Evolutionary conservation across 2,329 filamentous ascomycete genomes (phyloP).

Genomic region (Aspergillus persii): DNA sequence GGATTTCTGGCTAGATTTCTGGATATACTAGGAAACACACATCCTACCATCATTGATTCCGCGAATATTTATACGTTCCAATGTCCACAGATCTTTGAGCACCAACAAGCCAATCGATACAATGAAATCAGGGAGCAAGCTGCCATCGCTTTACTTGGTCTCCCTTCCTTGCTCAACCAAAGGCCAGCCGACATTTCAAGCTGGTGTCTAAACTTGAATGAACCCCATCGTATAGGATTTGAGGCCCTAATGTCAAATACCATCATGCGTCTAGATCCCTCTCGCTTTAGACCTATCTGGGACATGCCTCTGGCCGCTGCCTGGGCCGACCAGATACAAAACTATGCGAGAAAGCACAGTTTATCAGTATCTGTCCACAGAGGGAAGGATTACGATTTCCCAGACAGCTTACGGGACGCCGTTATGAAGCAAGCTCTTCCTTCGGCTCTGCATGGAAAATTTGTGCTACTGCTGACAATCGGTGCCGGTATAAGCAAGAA

Average conservation of each 20-base stretch:
- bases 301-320: not conserved
- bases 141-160: not conserved
- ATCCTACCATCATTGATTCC: not conserved
- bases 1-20: not conserved
- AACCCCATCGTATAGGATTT: not conserved
- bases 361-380: not conserved
- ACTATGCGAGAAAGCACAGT: not conserved
- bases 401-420: not conserved
- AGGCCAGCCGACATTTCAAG: not conserved
- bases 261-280: not conserved
- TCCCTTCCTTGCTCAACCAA: not conserved
- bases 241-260: not conserved
- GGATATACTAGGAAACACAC: not conserved
- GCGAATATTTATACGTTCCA: not conserved
- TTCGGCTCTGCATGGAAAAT: not conserved
- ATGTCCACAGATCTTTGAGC: not conserved
- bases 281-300: not conserved
- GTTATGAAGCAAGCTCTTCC: not conserved
- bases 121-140: not conserved
- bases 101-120: not conserved
- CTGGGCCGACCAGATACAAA: not conserved
- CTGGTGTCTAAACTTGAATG: not conserved
- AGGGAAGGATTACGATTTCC: not conserved
- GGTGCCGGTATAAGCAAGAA: not conserved
- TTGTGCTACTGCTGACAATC: not conserved